phyloP scores from a whole-genome alignment of 306 rosid genomes.

The Castanopsis chinensis region DNA sequence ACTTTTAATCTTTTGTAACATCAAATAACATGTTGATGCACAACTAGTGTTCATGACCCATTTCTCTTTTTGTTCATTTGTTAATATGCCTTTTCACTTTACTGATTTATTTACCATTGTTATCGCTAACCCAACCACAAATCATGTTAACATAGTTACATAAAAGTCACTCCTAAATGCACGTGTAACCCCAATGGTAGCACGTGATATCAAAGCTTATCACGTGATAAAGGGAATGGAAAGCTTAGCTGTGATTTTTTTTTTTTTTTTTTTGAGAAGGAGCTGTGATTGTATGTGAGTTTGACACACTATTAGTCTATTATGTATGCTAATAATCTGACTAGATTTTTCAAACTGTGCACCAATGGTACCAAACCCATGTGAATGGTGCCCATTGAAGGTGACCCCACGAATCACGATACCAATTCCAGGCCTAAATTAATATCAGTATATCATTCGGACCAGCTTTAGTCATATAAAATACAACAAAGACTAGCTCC shows the following conservation, averaged over 20 bases:
- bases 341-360: neutral
- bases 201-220: neutral
- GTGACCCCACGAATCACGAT: neutral
- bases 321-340: neutral
- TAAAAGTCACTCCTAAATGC: neutral
- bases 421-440: neutral
- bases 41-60: too few species aligned
- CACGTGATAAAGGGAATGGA: constrained; percentile 5
- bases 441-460: too few species aligned
- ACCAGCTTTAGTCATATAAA: too few species aligned
- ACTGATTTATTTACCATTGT: too few species aligned
- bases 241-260: neutral
- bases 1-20: neutral
- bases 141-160: too few species aligned
- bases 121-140: too few species aligned
- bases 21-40: neutral
- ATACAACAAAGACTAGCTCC: neutral
- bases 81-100: neutral
- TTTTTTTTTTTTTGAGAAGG: too few species aligned
- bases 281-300: neutral
- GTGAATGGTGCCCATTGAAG: constrained; percentile 6
- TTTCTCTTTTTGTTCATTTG: neutral
- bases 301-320: neutral
- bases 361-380: constrained; percentile 25
- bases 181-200: constrained; percentile 13